These are phyloP conservation scores for Myrica gale DNA, from an alignment of 306 rosid genomes.

Conservation along the genomic window DNA sequence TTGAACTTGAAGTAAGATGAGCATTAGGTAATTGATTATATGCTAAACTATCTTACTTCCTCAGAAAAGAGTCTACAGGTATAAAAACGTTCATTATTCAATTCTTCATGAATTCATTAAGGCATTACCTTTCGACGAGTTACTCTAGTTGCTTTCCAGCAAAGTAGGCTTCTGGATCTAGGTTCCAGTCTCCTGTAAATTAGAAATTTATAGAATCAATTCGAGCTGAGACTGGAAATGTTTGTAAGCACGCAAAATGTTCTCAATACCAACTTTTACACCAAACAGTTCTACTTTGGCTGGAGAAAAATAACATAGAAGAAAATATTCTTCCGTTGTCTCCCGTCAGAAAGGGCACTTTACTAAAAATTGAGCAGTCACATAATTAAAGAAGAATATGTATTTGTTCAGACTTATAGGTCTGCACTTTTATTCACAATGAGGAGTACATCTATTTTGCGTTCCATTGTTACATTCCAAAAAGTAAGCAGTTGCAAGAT, in stretches of 20 bases:
- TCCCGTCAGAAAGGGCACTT: not conserved
- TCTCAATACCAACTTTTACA: constrained; percentile 5
- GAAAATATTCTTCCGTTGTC: not conserved
- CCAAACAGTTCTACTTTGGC: not conserved
- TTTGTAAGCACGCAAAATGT: constrained; percentile 14
- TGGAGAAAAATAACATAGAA: constrained; percentile 6
- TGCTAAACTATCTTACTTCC: not conserved
- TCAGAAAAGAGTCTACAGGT: not conserved
- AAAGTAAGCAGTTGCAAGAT: not conserved
- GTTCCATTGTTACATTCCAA: not conserved
- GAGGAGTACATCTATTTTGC: too few species aligned
- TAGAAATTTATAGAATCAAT: constrained; percentile 22
- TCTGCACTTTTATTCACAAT: not conserved
- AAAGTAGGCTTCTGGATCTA: constrained; percentile 82
- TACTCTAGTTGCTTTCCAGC: constrained; percentile 85
- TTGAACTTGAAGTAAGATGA: not conserved
- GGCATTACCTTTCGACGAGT: constrained; percentile 74
- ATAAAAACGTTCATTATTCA: not conserved
- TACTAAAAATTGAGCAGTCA: not conserved
- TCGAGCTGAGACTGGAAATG: constrained; percentile 16
- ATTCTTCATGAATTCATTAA: constrained; percentile 18
- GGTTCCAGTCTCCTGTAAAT: constrained; percentile 88
- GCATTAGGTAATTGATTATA: not conserved
- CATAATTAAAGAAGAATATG: not conserved
- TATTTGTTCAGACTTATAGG: not conserved